phyloP scores from a whole-genome alignment of 371 early-diverging fungal genomes.

The Mortierella sp. region DNA sequence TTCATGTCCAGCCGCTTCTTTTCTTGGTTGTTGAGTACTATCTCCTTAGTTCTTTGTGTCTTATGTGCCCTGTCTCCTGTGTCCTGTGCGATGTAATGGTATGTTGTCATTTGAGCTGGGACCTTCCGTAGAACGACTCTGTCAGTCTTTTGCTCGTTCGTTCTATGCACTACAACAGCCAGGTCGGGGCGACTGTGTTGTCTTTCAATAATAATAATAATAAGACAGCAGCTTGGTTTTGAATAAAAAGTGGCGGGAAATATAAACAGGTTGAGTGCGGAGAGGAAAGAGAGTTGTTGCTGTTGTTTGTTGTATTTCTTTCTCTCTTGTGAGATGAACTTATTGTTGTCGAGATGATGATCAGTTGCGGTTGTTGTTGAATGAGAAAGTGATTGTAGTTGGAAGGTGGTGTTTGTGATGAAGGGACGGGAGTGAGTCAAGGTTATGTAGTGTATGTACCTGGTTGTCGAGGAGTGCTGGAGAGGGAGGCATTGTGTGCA shows the following conservation, averaged over 20 bases:
- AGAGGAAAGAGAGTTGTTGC: neutral
- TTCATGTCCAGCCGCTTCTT: neutral
- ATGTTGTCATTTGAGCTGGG: neutral
- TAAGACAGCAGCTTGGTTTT: neutral
- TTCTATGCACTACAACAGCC: neutral
- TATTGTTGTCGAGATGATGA: neutral
- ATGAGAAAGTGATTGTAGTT: neutral
- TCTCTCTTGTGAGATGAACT: neutral
- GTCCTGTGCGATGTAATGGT: neutral
- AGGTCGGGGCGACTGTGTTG: neutral
- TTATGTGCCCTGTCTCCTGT: neutral
- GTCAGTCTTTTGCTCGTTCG: too few relatives aligned
- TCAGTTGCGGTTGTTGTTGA: neutral
- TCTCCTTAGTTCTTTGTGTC: too few relatives aligned
- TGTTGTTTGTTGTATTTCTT: neutral
- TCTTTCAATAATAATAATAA: neutral
- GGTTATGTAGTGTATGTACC: neutral
- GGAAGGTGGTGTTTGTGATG: neutral
- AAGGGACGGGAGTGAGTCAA: too few relatives aligned
- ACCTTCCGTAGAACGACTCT: neutral
- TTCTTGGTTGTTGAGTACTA: neutral
- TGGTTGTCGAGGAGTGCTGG: neutral
- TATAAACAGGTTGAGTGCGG: neutral
- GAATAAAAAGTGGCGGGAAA: constrained; percentile 19
- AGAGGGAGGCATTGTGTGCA: neutral